Percentiles rank a stretch among this genome's conserved stretches.
Conservation (phyloP, 257 asterid species). For the Voacanga thouarsii region DNA sequence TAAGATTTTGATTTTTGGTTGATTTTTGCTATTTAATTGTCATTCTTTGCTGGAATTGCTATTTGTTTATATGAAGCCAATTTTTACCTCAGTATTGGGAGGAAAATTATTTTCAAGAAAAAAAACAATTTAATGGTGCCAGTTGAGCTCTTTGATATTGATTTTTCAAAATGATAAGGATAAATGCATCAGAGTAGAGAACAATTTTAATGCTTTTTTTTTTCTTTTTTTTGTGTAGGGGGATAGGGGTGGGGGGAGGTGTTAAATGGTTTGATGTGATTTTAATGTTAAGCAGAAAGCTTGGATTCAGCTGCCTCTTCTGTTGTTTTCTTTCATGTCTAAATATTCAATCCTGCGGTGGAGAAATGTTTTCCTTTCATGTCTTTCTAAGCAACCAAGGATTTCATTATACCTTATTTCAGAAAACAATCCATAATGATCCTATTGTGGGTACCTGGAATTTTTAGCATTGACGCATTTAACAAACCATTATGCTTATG, state of each 20-base stretch:
- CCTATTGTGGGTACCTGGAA: neutral
- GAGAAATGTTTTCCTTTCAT: neutral
- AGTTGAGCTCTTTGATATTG: neutral
- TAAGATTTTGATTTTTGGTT: neutral
- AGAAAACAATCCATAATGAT: slow-evolving; percentile 4
- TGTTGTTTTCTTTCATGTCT: slow-evolving; percentile 2
- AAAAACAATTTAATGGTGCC: neutral
- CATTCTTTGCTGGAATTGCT: neutral
- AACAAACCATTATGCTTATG: neutral
- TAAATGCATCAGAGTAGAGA: neutral
- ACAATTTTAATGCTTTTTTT: neutral
- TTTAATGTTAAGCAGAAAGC: slow-evolving; percentile 1
- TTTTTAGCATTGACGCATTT: slow-evolving; percentile 3
- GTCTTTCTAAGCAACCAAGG: slow-evolving; percentile 1
- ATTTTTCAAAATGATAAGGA: neutral
- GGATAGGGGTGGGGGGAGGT: too few species aligned
- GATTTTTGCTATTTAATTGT: neutral
- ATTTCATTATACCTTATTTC: neutral
- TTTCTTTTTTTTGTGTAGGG: neutral
- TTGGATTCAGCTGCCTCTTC: slow-evolving; percentile 4
- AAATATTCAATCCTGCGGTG: neutral
- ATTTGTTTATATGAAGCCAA: neutral
- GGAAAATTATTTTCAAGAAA: neutral
- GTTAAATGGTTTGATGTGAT: neutral
- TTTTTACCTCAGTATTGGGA: neutral